These are phyloP conservation scores for Panicum miliaceum DNA, from an alignment of 176 grass and related monocot genomes.

Conservation along the genomic window DNA sequence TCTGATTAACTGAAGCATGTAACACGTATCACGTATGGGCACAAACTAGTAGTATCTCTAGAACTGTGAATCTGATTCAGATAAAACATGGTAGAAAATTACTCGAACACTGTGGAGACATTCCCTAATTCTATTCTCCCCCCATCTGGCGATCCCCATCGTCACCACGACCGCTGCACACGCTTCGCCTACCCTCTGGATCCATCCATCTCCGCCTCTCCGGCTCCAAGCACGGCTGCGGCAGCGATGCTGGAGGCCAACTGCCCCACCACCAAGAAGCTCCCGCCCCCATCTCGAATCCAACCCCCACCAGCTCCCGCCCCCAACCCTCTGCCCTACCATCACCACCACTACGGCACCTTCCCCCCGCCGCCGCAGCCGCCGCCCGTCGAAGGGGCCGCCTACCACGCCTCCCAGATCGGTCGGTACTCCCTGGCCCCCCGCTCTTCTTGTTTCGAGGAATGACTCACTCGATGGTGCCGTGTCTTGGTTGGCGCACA, in stretches of 20 bases:
- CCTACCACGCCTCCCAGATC: constrained; percentile 3
- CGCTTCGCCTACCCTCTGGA: not conserved
- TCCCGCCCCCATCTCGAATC: not conserved
- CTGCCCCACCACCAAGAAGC: constrained; percentile 15
- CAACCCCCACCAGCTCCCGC: not conserved
- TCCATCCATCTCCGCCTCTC: not conserved
- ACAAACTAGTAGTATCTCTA: too few relatives aligned
- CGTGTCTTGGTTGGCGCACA: not conserved
- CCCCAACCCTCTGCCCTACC: not conserved
- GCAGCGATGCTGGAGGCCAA: constrained; percentile 32
- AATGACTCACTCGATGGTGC: not conserved
- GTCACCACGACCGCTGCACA: too few relatives aligned
- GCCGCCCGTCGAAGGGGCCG: not conserved
- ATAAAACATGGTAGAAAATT: too few relatives aligned
- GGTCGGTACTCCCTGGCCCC: constrained; percentile 17
- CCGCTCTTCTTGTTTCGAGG: not conserved
- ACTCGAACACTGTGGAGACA: too few relatives aligned
- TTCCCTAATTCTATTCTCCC: too few relatives aligned
- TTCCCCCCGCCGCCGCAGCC: constrained; percentile 18
- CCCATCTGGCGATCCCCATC: not conserved
- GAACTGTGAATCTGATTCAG: too few relatives aligned
- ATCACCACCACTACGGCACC: constrained; percentile 43
- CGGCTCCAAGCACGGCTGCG: not conserved
- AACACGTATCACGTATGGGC: too few relatives aligned
- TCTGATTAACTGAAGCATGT: too few relatives aligned